Evolutionary conservation across 805 yeast species (phyloP).

Genomic region (Yarrowia sp.): DNA sequence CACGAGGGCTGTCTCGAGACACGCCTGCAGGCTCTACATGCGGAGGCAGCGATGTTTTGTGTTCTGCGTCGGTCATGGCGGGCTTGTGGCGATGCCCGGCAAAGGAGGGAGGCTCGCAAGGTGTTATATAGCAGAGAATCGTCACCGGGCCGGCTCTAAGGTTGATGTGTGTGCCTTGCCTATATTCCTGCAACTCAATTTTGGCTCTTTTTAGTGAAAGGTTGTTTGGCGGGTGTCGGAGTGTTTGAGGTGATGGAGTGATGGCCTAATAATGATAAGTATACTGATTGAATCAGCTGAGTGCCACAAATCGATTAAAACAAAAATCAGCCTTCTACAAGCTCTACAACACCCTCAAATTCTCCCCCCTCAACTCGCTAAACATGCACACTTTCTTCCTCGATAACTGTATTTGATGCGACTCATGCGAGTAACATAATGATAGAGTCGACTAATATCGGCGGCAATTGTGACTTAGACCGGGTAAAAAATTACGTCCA

Average conservation of each 20-base stretch:
- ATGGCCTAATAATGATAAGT: too few relatives aligned
- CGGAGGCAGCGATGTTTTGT: neutral
- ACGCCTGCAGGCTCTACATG: neutral
- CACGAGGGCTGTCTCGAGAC: neutral
- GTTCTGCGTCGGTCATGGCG: conserved; percentile 1
- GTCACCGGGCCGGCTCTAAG: neutral
- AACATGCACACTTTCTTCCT: neutral
- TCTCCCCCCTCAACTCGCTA: too few relatives aligned
- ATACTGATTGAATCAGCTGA: too few relatives aligned
- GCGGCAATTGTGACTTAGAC: too few relatives aligned
- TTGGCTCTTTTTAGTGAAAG: neutral
- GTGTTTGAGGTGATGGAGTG: too few relatives aligned
- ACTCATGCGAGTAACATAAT: neutral
- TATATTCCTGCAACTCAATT: neutral
- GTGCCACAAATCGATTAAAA: too few relatives aligned
- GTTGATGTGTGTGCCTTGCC: conserved; percentile 4
- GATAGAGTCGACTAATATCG: too few relatives aligned
- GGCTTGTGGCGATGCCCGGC: neutral
- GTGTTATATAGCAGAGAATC: neutral
- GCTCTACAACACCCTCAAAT: neutral
- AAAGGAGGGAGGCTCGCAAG: too few relatives aligned
- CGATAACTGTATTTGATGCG: conserved; percentile 26
- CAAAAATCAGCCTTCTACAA: neutral
- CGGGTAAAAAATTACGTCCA: too few relatives aligned
- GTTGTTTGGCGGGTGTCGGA: neutral